Conservation (phyloP, 768 basidiomycete genomes). For the Ramaria sp. region DNA sequence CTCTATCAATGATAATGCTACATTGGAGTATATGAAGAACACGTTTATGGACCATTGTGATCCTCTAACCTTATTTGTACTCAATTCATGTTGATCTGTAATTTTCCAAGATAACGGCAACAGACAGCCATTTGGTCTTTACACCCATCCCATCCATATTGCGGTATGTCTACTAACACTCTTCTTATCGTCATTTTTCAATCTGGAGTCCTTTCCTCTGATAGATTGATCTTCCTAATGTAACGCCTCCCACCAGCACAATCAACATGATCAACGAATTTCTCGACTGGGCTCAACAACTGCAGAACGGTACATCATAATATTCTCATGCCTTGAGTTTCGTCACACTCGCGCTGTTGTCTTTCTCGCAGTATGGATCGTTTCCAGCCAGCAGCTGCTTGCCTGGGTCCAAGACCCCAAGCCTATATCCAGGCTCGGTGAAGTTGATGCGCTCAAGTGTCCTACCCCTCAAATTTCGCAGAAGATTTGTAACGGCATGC, state of each 20-base stretch:
- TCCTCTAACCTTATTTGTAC: background rate
- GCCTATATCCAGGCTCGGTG: constrained; percentile 46
- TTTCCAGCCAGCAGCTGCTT: constrained; percentile 59
- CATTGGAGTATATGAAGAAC: constrained; percentile 58
- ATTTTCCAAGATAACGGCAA: constrained; percentile 40
- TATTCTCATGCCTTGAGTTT: too few species aligned
- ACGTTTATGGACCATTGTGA: constrained; percentile 59
- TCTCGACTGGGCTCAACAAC: constrained; percentile 71
- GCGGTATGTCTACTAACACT: constrained; percentile 28
- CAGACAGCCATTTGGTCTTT: constrained; percentile 70
- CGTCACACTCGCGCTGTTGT: background rate
- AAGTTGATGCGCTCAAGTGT: constrained; percentile 48
- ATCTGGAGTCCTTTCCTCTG: constrained; percentile 10
- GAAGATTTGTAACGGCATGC: constrained; percentile 72
- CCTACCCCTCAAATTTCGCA: constrained; percentile 43
- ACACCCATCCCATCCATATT: constrained; percentile 73
- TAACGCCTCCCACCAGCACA: constrained; percentile 35
- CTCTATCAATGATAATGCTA: constrained; percentile 45
- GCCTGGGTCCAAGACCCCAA: constrained; percentile 66
- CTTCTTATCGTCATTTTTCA: constrained; percentile 9
- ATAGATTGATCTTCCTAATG: constrained; percentile 32
- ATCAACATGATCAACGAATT: constrained; percentile 71
- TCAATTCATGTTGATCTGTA: background rate
- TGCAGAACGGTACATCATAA: constrained; percentile 40
- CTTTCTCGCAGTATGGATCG: constrained; percentile 49